Conservation (phyloP, 805 yeast species). For the Brettanomyces sp. region DNA sequence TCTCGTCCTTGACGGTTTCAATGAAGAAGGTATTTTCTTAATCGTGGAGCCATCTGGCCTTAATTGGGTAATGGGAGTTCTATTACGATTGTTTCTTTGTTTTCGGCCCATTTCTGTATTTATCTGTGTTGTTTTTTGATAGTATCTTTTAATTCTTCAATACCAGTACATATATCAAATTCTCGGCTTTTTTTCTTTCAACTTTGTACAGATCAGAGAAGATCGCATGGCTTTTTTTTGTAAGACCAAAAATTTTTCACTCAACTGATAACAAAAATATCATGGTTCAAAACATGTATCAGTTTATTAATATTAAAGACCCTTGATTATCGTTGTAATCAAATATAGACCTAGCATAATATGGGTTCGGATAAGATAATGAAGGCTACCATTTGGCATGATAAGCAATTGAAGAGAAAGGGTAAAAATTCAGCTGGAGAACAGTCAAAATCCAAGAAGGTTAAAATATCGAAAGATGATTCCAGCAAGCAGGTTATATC, state of each 20-base stretch:
- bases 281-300: background rate
- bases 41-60: background rate
- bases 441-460: too few species aligned
- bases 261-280: too few species aligned
- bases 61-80: background rate
- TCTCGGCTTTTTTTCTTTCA: too few species aligned
- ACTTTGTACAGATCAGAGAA: too few species aligned
- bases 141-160: too few species aligned
- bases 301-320: too few species aligned
- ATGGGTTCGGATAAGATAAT: background rate
- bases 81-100: constrained; percentile 6
- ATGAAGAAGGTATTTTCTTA: constrained; percentile 29
- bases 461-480: background rate
- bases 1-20: constrained; percentile 66
- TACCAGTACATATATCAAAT: too few species aligned
- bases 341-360: too few species aligned
- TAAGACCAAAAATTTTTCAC: too few species aligned
- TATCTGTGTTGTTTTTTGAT: too few species aligned
- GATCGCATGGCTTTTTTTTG: background rate
- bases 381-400: background rate
- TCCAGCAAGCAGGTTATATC: background rate
- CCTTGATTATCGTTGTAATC: too few species aligned
- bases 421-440: background rate
- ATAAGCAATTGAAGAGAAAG: background rate
- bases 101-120: constrained; percentile 9